Conservation (phyloP, 768 basidiomycete genomes). For the Dacryopinax spathularia region DNA sequence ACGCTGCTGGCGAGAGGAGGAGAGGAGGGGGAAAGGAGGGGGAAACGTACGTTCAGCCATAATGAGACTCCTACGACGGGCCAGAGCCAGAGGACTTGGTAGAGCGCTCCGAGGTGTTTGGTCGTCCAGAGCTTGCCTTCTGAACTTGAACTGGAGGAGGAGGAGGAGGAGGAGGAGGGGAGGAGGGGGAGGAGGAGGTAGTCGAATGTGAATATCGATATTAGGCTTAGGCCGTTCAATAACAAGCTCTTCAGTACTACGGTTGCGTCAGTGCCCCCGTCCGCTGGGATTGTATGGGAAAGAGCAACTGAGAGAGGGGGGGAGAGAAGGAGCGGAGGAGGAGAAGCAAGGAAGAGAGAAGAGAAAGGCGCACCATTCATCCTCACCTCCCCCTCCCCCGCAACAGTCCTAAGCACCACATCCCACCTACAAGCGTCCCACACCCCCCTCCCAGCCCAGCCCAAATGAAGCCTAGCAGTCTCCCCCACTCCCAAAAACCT, state of each 20-base stretch:
- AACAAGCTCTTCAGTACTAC: slow-evolving; percentile 54
- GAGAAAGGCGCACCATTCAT: slow-evolving; percentile 32
- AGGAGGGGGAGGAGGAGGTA: slow-evolving; percentile 54
- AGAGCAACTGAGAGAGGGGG: no score
- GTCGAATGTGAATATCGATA: slow-evolving; percentile 66
- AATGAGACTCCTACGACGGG: slow-evolving; percentile 63
- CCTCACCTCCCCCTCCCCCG: slow-evolving; percentile 61
- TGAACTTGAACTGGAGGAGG: slow-evolving; percentile 46
- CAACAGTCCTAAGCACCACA: slow-evolving; percentile 41
- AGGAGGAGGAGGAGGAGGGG: slow-evolving; percentile 47
- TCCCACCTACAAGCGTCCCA: slow-evolving; percentile 64
- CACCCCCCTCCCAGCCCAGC: slow-evolving; percentile 45
- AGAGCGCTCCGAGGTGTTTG: slow-evolving; percentile 62
- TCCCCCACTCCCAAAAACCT: slow-evolving; percentile 50
- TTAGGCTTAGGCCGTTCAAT: slow-evolving; percentile 54
- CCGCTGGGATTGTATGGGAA: no score
- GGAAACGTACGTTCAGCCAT: slow-evolving; percentile 61
- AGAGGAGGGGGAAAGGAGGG: not conserved
- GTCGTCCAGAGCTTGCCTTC: slow-evolving; percentile 48
- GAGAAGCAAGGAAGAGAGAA: not conserved
- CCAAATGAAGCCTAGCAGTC: slow-evolving; percentile 44
- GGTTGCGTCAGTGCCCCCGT: not conserved
- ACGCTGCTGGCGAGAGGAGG: no score
- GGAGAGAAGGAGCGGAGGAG: no score
- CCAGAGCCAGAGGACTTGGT: slow-evolving; percentile 62